Conservation (phyloP, 176 grass and related monocot genomes). For the Raddia guianensis region DNA sequence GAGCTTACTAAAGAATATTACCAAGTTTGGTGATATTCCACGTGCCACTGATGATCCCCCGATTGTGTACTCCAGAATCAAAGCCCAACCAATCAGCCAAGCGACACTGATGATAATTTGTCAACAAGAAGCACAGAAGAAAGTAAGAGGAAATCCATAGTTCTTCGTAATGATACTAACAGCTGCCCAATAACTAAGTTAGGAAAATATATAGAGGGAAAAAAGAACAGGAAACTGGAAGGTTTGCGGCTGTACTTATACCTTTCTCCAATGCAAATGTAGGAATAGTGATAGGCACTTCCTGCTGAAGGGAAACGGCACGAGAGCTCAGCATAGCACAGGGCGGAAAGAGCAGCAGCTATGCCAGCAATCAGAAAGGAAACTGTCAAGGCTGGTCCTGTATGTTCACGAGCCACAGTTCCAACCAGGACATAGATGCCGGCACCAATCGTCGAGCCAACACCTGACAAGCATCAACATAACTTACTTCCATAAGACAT, state of each 20-base stretch:
- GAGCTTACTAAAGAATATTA: conserved; percentile 38
- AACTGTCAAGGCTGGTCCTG: conserved; percentile 71
- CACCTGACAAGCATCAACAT: conserved; percentile 44
- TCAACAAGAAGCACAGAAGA: conserved; percentile 17
- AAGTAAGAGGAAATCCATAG: background rate
- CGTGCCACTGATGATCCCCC: conserved; percentile 85
- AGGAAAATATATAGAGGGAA: background rate
- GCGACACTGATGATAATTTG: conserved; percentile 60
- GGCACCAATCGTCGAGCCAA: conserved; percentile 80
- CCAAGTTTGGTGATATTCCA: conserved; percentile 91
- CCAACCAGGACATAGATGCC: conserved; percentile 91
- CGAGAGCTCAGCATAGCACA: conserved; percentile 88
- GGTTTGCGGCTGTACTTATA: background rate
- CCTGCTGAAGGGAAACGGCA: conserved; percentile 89
- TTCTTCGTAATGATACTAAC: background rate
- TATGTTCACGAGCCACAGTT: conserved; percentile 84
- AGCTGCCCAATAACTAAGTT: background rate
- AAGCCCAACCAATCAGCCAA: conserved; percentile 95
- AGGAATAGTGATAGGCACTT: conserved; percentile 92
- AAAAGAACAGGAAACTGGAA: background rate
- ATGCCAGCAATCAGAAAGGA: conserved; percentile 89
- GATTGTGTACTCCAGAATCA: conserved; percentile 92
- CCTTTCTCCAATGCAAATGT: conserved; percentile 97
- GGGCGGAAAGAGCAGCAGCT: conserved; percentile 75
- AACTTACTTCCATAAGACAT: conserved; percentile 31